Evolutionary conservation across 768 basidiomycete species (phyloP), one percentile per base, ranked within the genome.

Genomic region (Cystobasidium tubakii): DNA sequence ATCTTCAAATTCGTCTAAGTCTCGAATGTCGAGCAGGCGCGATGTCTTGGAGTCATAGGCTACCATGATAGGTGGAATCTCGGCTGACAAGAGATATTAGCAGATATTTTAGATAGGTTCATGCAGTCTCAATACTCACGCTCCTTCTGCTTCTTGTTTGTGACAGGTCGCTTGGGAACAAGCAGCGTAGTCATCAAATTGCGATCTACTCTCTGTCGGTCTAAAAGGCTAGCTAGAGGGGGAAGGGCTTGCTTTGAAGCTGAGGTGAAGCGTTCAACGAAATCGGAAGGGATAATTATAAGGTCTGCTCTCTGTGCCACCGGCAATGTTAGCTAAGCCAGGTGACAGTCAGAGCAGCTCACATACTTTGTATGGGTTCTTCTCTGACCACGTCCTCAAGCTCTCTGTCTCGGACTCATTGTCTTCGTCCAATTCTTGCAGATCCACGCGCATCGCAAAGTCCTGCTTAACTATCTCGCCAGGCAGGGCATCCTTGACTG

Each of bases 1-100:
- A 7, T 71, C 69, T 36, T 71, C 69, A 27, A 71, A 71, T 42
- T 71, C 69, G 33, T 71, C 69, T 29, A 71, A 19, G 29, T 71
- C 69, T 15, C 69, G 69, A 4, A 71, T 21, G 36, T 71, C 69
- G 29, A 71, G 69, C 54, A 71, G 69, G 13, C 46, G 50, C 9
- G 69, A 71, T 23, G 69, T 31, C 27, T 60, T 55, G 17, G 54
- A 3, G 27, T 60, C 55, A 36, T 57, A 71, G 9, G 69, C 69
- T 3, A 71, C 55, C 54, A 71, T 55, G 46, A 71, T 29, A 4
- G 69, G 69, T 39, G 55, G 53, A 10, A 27, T 39, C 53, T 55
- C 69, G 19, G 25, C 69, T 55, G 21, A 39, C 6, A 50, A 39
- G 1, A 53, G 66, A 43, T n/a, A 13, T 33, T 25, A 54, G 43